phyloP scores from a whole-genome alignment of 345 rosid genomes.

The Salix udensis region DNA sequence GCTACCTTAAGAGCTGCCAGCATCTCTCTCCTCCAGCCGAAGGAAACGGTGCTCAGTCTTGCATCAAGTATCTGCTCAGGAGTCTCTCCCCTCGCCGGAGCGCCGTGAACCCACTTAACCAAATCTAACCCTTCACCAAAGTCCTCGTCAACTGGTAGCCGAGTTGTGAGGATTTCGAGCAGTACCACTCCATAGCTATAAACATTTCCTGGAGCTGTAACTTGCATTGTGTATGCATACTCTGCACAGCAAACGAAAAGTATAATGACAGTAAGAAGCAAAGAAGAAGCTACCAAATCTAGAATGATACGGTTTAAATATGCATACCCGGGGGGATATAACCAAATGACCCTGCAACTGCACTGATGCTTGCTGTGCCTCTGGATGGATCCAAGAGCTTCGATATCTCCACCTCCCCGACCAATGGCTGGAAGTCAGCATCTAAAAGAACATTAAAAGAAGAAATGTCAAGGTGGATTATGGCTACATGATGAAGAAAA shows the following conservation, averaged over 20 bases:
- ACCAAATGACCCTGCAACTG: constrained; percentile 41
- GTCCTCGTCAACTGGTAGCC: constrained; percentile 57
- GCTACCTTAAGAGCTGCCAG: constrained; percentile 63
- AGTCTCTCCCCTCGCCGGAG: constrained; percentile 34
- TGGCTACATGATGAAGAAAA: constrained; percentile 31
- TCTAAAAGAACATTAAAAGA: constrained; percentile 32
- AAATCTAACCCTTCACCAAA: constrained; percentile 44
- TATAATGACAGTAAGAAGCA: too few species aligned
- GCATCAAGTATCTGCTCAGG: constrained; percentile 40
- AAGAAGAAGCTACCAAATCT: background rate
- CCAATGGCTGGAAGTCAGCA: constrained; percentile 25
- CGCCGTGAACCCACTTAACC: constrained; percentile 40
- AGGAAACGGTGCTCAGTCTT: constrained; percentile 47
- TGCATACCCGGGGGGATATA: constrained; percentile 35
- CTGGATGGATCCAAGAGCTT: constrained; percentile 34
- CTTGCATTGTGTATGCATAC: constrained; percentile 40
- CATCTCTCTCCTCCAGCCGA: constrained; percentile 94
- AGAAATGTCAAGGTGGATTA: constrained; percentile 34
- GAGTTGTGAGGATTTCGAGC: constrained; percentile 31
- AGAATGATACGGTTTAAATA: background rate
- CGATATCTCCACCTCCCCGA: constrained; percentile 36
- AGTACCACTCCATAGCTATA: constrained; percentile 35
- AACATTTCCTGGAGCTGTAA: constrained; percentile 37
- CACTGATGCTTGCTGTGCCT: constrained; percentile 40
- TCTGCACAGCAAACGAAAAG: constrained; percentile 12